phyloP scores from a whole-genome alignment of 1,284 basidiomycete genomes.

The Stereum hirsutum region DNA sequence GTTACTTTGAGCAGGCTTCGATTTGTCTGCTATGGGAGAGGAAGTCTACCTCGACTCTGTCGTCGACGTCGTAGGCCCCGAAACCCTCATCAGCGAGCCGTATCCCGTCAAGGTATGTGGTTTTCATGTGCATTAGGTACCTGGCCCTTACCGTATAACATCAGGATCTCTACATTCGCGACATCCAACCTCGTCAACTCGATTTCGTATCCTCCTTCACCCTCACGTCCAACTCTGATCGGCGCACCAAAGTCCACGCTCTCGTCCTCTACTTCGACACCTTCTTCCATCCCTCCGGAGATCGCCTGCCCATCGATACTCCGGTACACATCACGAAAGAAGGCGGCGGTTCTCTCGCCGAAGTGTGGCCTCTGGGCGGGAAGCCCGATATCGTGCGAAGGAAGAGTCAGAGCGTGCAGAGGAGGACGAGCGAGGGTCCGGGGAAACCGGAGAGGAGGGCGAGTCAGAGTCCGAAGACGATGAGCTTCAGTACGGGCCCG shows the following conservation, averaged over 20 bases:
- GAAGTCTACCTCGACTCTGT: constrained; percentile 73
- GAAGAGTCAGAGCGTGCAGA: constrained; percentile 20
- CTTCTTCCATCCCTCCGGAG: constrained; percentile 69
- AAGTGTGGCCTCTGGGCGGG: constrained; percentile 67
- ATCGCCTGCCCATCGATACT: constrained; percentile 40
- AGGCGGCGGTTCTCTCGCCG: constrained; percentile 55
- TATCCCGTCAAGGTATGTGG: constrained; percentile 53
- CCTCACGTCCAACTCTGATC: constrained; percentile 49
- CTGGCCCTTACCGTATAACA: not conserved
- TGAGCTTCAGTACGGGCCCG: constrained; percentile 91
- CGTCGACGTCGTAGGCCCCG: constrained; percentile 68
- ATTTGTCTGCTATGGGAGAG: constrained; percentile 71
- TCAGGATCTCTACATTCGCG: constrained; percentile 66
- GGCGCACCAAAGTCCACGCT: constrained; percentile 62
- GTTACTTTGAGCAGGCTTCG: constrained; percentile 67
- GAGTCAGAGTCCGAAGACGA: too few relatives aligned
- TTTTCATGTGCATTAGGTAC: constrained; percentile 7
- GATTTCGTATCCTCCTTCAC: constrained; percentile 74
- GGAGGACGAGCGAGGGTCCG: constrained; percentile 25
- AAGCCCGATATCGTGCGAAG: constrained; percentile 45
- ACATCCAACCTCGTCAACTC: constrained; percentile 60
- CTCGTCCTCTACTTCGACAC: constrained; percentile 94
- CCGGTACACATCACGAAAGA: constrained; percentile 45
- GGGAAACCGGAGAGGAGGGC: too few relatives aligned
- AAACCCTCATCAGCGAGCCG: constrained; percentile 64